phyloP scores from a whole-genome alignment of 108 stramenopile species.

The Parietichytrium sp. region DNA sequence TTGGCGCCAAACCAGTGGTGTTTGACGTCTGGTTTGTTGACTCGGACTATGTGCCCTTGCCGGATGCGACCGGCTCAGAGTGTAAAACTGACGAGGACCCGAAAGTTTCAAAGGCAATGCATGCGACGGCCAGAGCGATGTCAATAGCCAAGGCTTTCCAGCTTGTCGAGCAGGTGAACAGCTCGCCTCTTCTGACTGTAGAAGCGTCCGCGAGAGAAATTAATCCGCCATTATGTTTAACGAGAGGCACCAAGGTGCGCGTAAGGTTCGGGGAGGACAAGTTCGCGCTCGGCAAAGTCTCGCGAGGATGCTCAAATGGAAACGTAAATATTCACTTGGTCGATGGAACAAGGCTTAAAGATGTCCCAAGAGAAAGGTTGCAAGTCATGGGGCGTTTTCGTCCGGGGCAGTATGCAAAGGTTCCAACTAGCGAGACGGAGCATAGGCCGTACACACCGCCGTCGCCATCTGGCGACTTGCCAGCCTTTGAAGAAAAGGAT shows the following conservation, averaged over 20 bases:
- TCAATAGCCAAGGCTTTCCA: no score
- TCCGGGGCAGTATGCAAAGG: neutral
- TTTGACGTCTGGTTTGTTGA: no score
- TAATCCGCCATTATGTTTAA: neutral
- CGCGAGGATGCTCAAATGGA: neutral
- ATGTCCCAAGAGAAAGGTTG: neutral
- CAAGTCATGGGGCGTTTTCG: constrained; percentile 16
- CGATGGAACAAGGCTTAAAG: neutral
- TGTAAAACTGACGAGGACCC: no score
- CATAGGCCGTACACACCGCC: neutral
- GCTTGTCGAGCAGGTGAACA: no score
- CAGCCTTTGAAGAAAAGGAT: neutral
- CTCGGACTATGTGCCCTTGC: no score
- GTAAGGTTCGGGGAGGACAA: neutral
- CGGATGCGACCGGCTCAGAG: no score
- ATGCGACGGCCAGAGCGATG: no score
- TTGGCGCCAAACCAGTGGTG: no score
- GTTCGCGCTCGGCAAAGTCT: neutral
- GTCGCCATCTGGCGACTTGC: neutral
- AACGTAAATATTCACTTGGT: neutral
- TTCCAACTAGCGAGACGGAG: neutral
- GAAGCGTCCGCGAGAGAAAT: no score
- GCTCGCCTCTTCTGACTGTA: no score
- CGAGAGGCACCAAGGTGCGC: constrained; percentile 23
- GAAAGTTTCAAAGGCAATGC: no score